These are phyloP conservation scores for Kwoniella sp. DNA, from an alignment of 768 basidiomycete genomes.

Conservation along the genomic window DNA sequence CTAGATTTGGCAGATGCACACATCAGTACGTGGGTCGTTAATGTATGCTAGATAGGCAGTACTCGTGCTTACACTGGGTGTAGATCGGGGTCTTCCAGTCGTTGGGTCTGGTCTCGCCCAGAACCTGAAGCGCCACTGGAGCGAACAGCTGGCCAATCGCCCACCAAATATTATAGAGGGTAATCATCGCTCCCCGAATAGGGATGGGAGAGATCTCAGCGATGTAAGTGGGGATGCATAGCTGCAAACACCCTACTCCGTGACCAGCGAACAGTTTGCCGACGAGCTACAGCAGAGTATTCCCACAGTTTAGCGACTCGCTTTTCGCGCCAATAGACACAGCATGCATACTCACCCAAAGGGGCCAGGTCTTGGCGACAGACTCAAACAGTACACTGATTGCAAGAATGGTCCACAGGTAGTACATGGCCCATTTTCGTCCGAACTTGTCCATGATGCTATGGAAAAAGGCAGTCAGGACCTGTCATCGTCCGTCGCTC, in stretches of 20 bases:
- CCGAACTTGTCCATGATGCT: conserved; percentile 43
- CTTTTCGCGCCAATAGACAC: background rate
- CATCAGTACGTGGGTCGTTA: background rate
- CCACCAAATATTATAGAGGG: conserved; percentile 32
- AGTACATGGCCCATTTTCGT: conserved; percentile 40
- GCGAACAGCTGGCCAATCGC: conserved; percentile 38
- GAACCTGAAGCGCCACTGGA: conserved; percentile 34
- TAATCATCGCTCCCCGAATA: conserved; percentile 33
- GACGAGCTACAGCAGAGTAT: conserved; percentile 24
- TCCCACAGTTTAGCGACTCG: conserved; percentile 25
- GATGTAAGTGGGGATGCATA: conserved; percentile 38
- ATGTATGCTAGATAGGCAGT: background rate
- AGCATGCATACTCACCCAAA: conserved; percentile 13
- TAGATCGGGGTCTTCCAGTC: conserved; percentile 40
- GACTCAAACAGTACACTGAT: conserved; percentile 11
- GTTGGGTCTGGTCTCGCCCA: conserved; percentile 26
- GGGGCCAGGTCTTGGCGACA: conserved; percentile 6
- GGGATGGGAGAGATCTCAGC: conserved; percentile 38
- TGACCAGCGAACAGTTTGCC: conserved; percentile 38
- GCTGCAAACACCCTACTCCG: conserved; percentile 43
- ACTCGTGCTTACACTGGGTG: conserved; percentile 34
- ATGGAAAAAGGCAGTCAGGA: background rate
- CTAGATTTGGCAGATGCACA: too few relatives aligned
- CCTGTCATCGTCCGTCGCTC: background rate
- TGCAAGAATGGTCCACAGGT: conserved; percentile 30